A percentile compares a stretch with the other conserved stretches of the same genome.
Conservation (phyloP, 331 rosid species). For the Cydonia oblonga region DNA sequence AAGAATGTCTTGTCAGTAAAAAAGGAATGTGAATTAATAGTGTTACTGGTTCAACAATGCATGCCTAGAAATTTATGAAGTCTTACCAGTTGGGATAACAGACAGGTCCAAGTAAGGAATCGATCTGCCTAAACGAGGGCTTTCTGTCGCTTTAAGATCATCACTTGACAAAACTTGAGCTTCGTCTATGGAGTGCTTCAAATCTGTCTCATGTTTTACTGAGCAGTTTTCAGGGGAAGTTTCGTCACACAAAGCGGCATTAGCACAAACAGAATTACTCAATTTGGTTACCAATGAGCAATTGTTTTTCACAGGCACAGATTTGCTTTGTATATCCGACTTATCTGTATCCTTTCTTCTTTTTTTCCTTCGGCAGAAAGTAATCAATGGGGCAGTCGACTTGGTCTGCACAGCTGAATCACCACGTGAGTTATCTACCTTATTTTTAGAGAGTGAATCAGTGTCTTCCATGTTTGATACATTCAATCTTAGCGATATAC, state of each 20-base stretch:
- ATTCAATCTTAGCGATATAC: constrained; percentile 17
- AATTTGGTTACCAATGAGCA: constrained; percentile 23
- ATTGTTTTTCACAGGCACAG: constrained; percentile 14
- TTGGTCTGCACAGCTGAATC: not conserved
- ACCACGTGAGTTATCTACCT: constrained; percentile 13
- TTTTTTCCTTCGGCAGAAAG: constrained; percentile 42
- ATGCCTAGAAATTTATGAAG: not conserved
- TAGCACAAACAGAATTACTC: constrained; percentile 27
- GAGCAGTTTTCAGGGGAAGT: constrained; percentile 19
- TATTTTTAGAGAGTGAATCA: constrained; percentile 20
- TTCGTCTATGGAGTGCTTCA: constrained; percentile 31
- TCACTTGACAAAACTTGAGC: constrained; percentile 9
- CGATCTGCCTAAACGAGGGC: not conserved
- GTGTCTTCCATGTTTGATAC: constrained; percentile 23
- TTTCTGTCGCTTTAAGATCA: constrained; percentile 7
- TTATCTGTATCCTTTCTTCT: constrained; percentile 31
- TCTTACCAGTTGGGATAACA: constrained; percentile 32
- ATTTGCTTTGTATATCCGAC: constrained; percentile 10
- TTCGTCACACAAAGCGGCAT: constrained; percentile 11
- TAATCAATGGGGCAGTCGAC: constrained; percentile 24
- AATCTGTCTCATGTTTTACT: constrained; percentile 18
- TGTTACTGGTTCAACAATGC: not conserved
- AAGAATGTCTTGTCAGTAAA: not conserved
- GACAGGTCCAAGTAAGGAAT: constrained; percentile 24
- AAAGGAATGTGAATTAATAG: not conserved